Conservation (phyloP, 2,329 filamentous ascomycete genomes). For the Trichoderma koningiopsis region DNA sequence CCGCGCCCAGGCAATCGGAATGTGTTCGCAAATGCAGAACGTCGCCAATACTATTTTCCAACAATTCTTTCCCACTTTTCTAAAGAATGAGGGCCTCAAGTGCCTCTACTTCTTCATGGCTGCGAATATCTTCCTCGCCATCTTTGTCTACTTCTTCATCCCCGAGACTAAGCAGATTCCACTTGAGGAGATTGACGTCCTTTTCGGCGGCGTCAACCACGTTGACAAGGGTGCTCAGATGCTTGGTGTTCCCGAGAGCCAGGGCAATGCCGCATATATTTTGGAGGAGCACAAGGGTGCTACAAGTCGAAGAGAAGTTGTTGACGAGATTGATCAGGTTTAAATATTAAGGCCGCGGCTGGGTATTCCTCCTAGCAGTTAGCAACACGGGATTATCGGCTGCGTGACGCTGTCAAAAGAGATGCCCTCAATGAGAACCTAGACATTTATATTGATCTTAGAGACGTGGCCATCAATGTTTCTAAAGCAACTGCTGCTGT, state of each 20-base stretch:
- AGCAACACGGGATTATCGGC: too few relatives aligned
- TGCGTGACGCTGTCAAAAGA: too few relatives aligned
- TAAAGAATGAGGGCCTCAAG: background rate
- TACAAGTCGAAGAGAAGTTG: background rate
- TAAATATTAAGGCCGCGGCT: too few relatives aligned
- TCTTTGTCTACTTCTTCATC: slow-evolving; percentile 8
- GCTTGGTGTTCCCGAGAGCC: background rate
- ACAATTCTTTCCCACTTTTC: slow-evolving; percentile 1
- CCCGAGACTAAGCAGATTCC: slow-evolving; percentile 15
- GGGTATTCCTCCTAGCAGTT: too few relatives aligned
- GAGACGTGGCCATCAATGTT: too few relatives aligned
- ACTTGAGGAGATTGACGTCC: slow-evolving; percentile 2
- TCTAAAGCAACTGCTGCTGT: too few relatives aligned
- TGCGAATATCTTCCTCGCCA: background rate
- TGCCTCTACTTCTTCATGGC: slow-evolving; percentile 13
- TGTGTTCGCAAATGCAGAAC: slow-evolving; percentile 9
- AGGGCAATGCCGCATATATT: background rate
- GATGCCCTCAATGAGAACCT: too few relatives aligned
- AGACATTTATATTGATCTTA: too few relatives aligned
- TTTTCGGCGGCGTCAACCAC: background rate
- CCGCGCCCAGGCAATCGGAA: background rate
- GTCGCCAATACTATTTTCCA: background rate
- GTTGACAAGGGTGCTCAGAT: background rate
- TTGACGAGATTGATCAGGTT: background rate
- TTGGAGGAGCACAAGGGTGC: background rate